phyloP scores from a whole-genome alignment of 2,329 filamentous ascomycete species.

The Penicillium oxalicum region DNA sequence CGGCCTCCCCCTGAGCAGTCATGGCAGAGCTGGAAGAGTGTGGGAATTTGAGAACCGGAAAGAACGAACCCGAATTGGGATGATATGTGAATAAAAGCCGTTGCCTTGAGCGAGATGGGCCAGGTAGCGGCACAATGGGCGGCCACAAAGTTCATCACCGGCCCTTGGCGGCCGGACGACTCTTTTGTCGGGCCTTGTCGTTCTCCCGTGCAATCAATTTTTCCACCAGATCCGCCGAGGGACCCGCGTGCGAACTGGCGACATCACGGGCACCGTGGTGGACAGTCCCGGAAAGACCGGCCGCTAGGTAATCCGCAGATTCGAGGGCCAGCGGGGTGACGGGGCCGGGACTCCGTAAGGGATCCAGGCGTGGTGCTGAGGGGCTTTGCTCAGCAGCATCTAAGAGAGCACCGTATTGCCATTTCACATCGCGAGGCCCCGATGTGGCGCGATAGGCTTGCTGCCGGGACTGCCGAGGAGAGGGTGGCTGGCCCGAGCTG shows the following conservation, averaged over 20 bases:
- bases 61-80: too few relatives aligned
- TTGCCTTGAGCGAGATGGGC: too few relatives aligned
- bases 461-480: conserved; percentile 29
- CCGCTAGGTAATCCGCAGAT: conserved; percentile 37
- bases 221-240: conserved; percentile 30
- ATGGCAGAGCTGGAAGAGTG: too few relatives aligned
- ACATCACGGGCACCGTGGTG: conserved; percentile 16
- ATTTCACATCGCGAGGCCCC: conserved; percentile 33
- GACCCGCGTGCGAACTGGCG: conserved; percentile 14
- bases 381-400: conserved; percentile 34
- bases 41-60: too few relatives aligned
- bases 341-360: conserved; percentile 41
- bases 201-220: conserved; percentile 31
- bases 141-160: conserved; percentile 16
- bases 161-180: conserved; percentile 23
- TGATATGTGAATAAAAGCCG: too few relatives aligned
- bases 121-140: too few relatives aligned
- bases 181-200: conserved; percentile 27
- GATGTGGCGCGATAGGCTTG: conserved; percentile 28
- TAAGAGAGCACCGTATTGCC: conserved; percentile 41
- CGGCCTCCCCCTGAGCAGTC: too few relatives aligned
- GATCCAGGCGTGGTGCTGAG: conserved; percentile 41
- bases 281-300: conserved; percentile 23
- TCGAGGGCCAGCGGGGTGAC: conserved; percentile 43
- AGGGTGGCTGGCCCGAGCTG: conserved; percentile 25